Percentiles rank a stretch among this genome's conserved stretches.
phyloP scores from a whole-genome alignment of 169 alveolate genomes.

The Plasmodium blacklocki region DNA sequence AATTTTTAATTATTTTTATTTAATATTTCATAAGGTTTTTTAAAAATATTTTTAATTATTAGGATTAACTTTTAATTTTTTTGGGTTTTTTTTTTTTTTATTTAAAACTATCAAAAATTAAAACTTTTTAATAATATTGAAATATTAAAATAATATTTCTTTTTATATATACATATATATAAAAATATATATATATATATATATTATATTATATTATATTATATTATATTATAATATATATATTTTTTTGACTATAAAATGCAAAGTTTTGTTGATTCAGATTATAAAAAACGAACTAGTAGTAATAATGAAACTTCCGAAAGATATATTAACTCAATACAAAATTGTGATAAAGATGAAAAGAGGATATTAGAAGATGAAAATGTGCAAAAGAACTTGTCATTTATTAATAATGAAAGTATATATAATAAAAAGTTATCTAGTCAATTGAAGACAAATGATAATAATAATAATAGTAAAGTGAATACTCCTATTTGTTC shows the following conservation, averaged over 20 bases:
- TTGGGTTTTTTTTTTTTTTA: constrained; percentile 13
- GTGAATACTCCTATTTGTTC: neutral
- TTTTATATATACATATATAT: constrained; percentile 2
- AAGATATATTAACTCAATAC: constrained; percentile 1
- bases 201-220: neutral
- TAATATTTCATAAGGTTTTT: too few relatives aligned
- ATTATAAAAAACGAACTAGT: constrained; percentile 1
- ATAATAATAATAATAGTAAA: constrained; percentile 3
- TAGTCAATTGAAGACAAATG: constrained; percentile 16
- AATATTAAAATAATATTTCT: neutral
- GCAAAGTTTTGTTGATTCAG: constrained; percentile 49
- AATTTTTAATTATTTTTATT: neutral
- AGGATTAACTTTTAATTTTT: neutral
- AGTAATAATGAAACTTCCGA: constrained; percentile 24
- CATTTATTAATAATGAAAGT: constrained; percentile 17
- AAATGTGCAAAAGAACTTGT: constrained; percentile 1
- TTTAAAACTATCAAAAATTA: too few relatives aligned
- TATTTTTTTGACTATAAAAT: constrained; percentile 10
- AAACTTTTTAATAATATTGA: too few relatives aligned
- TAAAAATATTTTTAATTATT: too few relatives aligned
- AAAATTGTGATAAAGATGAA: constrained; percentile 9
- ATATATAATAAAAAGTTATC: constrained; percentile 1
- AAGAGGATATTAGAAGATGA: constrained; percentile 16
- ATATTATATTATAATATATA: neutral
- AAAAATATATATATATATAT: constrained; percentile 6